Evolutionary conservation across 1,139 yeast genomes (phyloP).

Genomic region (Protomyces lactucae-debilis): DNA sequence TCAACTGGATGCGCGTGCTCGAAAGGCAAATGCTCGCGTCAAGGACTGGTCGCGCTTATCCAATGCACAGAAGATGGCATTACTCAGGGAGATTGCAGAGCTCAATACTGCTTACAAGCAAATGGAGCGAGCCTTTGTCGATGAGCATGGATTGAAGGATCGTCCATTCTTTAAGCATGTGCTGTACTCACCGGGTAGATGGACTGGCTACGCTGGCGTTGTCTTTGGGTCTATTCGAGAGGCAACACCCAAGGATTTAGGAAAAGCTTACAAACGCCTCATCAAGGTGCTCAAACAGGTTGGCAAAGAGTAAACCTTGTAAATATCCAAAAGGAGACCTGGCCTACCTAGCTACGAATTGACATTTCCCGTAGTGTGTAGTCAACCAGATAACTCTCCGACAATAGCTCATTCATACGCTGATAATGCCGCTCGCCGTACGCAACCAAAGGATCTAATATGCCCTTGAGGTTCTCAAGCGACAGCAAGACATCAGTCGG

Average conservation of each 20-base stretch:
- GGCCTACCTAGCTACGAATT: neutral
- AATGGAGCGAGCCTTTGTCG: slow-evolving; percentile 64
- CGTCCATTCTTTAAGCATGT: slow-evolving; percentile 87
- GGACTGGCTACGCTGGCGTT: slow-evolving; percentile 16
- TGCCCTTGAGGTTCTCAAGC: slow-evolving; percentile 60
- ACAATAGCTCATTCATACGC: slow-evolving; percentile 72
- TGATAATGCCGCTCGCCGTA: slow-evolving; percentile 80
- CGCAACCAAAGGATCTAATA: slow-evolving; percentile 72
- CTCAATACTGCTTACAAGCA: slow-evolving; percentile 40
- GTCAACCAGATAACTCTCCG: slow-evolving; percentile 78
- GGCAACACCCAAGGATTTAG: neutral
- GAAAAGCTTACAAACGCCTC: slow-evolving; percentile 4
- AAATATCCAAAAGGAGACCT: too few relatives aligned
- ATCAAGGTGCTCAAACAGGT: slow-evolving; percentile 4
- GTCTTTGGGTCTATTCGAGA: slow-evolving; percentile 25
- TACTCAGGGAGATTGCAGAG: slow-evolving; percentile 25
- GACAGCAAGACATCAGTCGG: slow-evolving; percentile 54
- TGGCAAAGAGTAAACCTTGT: neutral
- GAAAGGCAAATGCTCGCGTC: slow-evolving; percentile 6
- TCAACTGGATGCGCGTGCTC: slow-evolving; percentile 5
- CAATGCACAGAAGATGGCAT: slow-evolving; percentile 4
- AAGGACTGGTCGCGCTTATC: neutral
- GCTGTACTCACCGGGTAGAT: slow-evolving; percentile 66
- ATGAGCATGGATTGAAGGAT: slow-evolving; percentile 57
- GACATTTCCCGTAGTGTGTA: slow-evolving; percentile 67